Percentiles rank a stretch among this genome's conserved stretches.
These are phyloP conservation scores for Penicillium palitans DNA, from an alignment of 2,329 filamentous ascomycete species.

Conservation along the genomic window DNA sequence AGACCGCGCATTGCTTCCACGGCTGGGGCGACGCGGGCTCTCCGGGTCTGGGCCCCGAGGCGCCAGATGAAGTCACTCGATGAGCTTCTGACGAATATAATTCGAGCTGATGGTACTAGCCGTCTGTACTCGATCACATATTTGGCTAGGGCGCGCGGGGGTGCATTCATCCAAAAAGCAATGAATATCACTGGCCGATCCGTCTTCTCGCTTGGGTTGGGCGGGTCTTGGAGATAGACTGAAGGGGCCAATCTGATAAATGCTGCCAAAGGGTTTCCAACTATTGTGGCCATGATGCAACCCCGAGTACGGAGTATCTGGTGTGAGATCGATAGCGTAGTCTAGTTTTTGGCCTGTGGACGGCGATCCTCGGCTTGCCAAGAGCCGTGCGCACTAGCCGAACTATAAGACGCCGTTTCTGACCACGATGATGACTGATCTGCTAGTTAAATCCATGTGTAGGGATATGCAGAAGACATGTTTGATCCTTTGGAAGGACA, in stretches of 20 bases:
- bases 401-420: not conserved
- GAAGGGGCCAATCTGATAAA: constrained; percentile 42
- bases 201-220: constrained; percentile 10
- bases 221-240: constrained; percentile 42
- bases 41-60: constrained; percentile 23
- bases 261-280: constrained; percentile 20
- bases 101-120: constrained; percentile 45
- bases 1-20: constrained; percentile 36
- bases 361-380: constrained; percentile 12
- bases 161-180: constrained; percentile 53
- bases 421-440: not conserved
- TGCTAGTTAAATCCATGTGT: not conserved
- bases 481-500: not conserved
- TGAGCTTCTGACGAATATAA: constrained; percentile 44
- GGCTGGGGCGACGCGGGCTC: constrained; percentile 35
- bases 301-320: not conserved
- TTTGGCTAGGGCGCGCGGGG: constrained; percentile 47
- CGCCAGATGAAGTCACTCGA: constrained; percentile 38
- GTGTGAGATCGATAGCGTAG: not conserved
- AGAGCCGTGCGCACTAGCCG: constrained; percentile 8
- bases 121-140: constrained; percentile 49
- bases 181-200: constrained; percentile 40
- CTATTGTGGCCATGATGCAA: constrained; percentile 12
- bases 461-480: not conserved
- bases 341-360: not conserved